phyloP scores from a whole-genome alignment of 2,329 filamentous ascomycete species.

The Cladosporium halotolerans region DNA sequence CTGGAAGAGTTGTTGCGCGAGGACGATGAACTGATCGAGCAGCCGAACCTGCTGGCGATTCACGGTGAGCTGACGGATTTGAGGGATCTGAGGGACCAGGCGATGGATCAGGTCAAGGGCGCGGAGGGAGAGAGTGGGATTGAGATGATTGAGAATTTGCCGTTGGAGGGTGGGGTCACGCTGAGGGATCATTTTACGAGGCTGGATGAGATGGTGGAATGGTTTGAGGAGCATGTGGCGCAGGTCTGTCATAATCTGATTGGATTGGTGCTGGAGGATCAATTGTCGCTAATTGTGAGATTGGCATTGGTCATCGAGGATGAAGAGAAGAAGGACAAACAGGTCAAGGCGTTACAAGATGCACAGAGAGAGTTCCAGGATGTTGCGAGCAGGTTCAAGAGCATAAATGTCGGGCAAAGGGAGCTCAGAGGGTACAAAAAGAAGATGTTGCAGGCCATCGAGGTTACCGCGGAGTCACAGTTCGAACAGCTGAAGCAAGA shows the following conservation, averaged over 20 bases:
- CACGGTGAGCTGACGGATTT: constrained; percentile 90
- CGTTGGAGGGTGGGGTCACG: constrained; percentile 62
- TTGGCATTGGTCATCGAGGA: constrained; percentile 89
- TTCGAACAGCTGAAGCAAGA: constrained; percentile 62
- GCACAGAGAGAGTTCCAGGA: constrained; percentile 94
- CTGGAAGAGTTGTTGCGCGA: constrained; percentile 74
- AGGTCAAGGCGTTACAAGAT: constrained; percentile 84
- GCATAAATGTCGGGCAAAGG: constrained; percentile 80
- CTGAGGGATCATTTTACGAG: constrained; percentile 84
- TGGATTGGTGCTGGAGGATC: constrained; percentile 75
- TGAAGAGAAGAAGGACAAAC: constrained; percentile 93
- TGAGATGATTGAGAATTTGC: constrained; percentile 74
- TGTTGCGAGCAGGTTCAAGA: constrained; percentile 86
- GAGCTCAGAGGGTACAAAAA: constrained; percentile 93
- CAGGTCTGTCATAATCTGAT: constrained; percentile 86
- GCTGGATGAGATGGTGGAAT: constrained; percentile 80
- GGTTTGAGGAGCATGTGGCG: constrained; percentile 93
- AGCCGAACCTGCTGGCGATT: constrained; percentile 81
- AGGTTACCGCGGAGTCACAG: constrained; percentile 64
- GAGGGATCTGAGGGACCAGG: constrained; percentile 89
- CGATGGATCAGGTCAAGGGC: constrained; percentile 84
- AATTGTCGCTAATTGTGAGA: constrained; percentile 82
- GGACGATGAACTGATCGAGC: constrained; percentile 78
- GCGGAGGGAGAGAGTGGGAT: constrained; percentile 86
- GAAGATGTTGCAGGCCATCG: constrained; percentile 80